These are phyloP conservation scores for Trichoderma parareesei DNA, from an alignment of 495 filamentous ascomycete genomes.

Conservation along the genomic window DNA sequence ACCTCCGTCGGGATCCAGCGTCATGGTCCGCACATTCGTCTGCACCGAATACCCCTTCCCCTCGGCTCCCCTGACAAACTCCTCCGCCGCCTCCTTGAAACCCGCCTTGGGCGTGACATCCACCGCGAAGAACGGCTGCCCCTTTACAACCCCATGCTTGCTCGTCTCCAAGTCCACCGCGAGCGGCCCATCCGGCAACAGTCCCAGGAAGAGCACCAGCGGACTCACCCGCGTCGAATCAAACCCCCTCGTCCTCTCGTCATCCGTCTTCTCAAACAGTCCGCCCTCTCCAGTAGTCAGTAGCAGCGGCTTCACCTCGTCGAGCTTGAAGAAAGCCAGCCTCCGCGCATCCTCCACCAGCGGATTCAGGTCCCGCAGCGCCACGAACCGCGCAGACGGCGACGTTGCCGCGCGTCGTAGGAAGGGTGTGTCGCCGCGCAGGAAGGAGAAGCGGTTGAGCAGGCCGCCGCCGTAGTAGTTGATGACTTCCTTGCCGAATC, in stretches of 20 bases:
- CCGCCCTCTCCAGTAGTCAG: constrained; percentile 32
- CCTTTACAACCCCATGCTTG: constrained; percentile 50
- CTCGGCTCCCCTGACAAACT: constrained; percentile 21
- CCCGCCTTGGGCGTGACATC: constrained; percentile 72
- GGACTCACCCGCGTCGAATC: constrained; percentile 60
- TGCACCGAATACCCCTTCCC: constrained; percentile 23
- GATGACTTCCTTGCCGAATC: constrained; percentile 81
- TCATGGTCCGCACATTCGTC: constrained; percentile 25
- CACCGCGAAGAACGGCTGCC: constrained; percentile 77
- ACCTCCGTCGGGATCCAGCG: constrained; percentile 38
- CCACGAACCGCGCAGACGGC: constrained; percentile 60
- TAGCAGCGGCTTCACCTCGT: constrained; percentile 60
- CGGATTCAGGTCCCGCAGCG: constrained; percentile 73
- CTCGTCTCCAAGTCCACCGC: constrained; percentile 39
- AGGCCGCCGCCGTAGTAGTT: constrained; percentile 88
- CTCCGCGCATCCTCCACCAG: constrained; percentile 46
- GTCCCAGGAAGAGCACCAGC: constrained; percentile 74
- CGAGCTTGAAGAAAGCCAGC: constrained; percentile 54
- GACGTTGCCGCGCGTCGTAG: constrained; percentile 68
- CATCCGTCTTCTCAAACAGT: constrained; percentile 67
- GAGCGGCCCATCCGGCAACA: constrained; percentile 39
- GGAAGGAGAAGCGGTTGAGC: constrained; percentile 65
- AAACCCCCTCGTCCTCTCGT: constrained; percentile 61
- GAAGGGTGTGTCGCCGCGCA: constrained; percentile 72
- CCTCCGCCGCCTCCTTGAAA: constrained; percentile 49